Percentiles rank a stretch among this genome's conserved stretches.
These are phyloP conservation scores for Arthonia radiata DNA, from an alignment of 495 filamentous ascomycete genomes.

Conservation along the genomic window DNA sequence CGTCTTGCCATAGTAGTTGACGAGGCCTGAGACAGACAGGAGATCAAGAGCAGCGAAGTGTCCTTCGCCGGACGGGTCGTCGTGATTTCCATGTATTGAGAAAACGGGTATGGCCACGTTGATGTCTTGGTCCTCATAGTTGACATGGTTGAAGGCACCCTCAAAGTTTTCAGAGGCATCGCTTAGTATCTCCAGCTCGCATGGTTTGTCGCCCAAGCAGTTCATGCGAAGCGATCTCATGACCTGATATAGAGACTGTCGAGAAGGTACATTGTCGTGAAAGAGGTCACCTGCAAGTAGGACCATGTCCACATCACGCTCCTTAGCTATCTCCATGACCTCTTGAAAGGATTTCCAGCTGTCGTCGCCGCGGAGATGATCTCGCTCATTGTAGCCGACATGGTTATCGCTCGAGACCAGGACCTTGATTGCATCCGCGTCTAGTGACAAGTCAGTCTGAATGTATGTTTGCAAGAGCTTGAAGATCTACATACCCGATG, in stretches of 20 bases:
- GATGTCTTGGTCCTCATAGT: slow-evolving; percentile 94
- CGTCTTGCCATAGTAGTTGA: slow-evolving; percentile 90
- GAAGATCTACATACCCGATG: too few species aligned
- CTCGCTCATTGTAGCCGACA: slow-evolving; percentile 88
- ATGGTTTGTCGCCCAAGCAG: slow-evolving; percentile 84
- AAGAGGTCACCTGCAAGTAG: slow-evolving; percentile 86
- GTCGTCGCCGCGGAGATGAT: slow-evolving; percentile 80
- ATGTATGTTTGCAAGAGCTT: neutral
- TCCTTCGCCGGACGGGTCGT: slow-evolving; percentile 86
- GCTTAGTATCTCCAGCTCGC: slow-evolving; percentile 83
- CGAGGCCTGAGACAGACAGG: slow-evolving; percentile 65
- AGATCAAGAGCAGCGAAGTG: slow-evolving; percentile 75
- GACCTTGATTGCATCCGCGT: slow-evolving; percentile 75
- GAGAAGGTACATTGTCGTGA: slow-evolving; percentile 94
- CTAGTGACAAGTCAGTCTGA: neutral
- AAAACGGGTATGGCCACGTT: slow-evolving; percentile 96
- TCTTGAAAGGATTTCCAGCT: slow-evolving; percentile 95
- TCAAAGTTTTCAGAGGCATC: slow-evolving; percentile 77
- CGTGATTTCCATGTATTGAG: slow-evolving; percentile 96
- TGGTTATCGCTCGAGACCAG: slow-evolving; percentile 88
- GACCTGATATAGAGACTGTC: slow-evolving; percentile 89
- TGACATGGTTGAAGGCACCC: slow-evolving; percentile 69
- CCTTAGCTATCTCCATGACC: slow-evolving; percentile 71
- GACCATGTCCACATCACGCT: slow-evolving; percentile 87
- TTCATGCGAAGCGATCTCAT: slow-evolving; percentile 83